Base-by-base conservation (phyloP, 106 monocot species). In the Triglochin maritima region DNA sequence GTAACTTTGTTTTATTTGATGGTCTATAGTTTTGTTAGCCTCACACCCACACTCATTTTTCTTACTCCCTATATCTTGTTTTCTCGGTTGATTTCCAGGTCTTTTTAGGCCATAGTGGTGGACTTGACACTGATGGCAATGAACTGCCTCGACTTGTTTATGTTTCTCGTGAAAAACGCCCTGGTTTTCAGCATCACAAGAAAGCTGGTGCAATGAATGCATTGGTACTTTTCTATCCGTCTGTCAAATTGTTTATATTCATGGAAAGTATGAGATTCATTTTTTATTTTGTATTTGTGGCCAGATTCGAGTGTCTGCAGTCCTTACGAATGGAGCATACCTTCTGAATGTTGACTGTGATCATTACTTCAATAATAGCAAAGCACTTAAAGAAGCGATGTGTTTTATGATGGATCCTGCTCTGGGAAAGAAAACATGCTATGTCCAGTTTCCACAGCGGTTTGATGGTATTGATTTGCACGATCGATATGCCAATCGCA, bases 181-280 rank as follows among this genome's bases (percentile, higher is more conserved):
- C 80, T 0, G 92, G 92, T 0, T 85, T 82, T 50, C 87, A 88
- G 65, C 92, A 92, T 65, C 85, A 92, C 79, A 88, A 88, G 69
- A 92, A 92, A 60, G 92, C 88, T 9, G 87, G 92, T 7, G 92
- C 92, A 16, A 92, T 92, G 92, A 92, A 92, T 56, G 85, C 92
- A 3, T 67, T 92, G 4, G 88, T 68, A 10, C 45, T 41, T 51
- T 7, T 12, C 47, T 29, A 7, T 11, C 63, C 46, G 8, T 10
- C 11, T 52, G 7, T 11, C 11, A 52, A 52, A 5, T 9, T 51
- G 3, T 4, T 8, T 11, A 52, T 52, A 4, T 5, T 29, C 4
- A 7, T 50, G n/a, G 17, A 50, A 50, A 43, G 52, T 56, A 12
- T 68, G 7, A 43, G 11, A 1, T 2, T 61, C 29, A 46, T n/a